A percentile compares a stretch with the other conserved stretches of the same genome.
These are phyloP conservation scores for Kurtzmaniella quercitrusa DNA, from an alignment of 1,139 yeast genomes.

Conservation along the genomic window DNA sequence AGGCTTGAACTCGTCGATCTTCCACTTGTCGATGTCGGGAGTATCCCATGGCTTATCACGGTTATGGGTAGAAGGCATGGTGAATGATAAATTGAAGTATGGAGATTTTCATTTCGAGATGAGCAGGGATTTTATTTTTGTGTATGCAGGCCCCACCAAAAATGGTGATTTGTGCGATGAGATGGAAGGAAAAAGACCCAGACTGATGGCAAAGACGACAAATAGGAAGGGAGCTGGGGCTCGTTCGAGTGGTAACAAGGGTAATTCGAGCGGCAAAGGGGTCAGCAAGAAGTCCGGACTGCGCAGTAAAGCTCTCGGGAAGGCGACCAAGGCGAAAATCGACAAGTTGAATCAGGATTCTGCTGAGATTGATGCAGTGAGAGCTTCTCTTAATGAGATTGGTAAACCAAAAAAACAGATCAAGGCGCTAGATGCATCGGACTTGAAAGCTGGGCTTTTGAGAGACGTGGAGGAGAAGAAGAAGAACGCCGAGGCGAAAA, in stretches of 20 bases:
- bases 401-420: slow-evolving; percentile 13
- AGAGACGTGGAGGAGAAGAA: slow-evolving; percentile 34
- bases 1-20: slow-evolving; percentile 79
- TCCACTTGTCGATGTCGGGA: slow-evolving; percentile 93
- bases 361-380: slow-evolving; percentile 34
- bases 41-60: slow-evolving; percentile 98
- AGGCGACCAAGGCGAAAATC: slow-evolving; percentile 37
- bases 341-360: slow-evolving; percentile 39
- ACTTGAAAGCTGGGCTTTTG: slow-evolving; percentile 39
- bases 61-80: slow-evolving; percentile 88
- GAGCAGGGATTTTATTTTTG: not conserved
- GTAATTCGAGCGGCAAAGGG: slow-evolving; percentile 10
- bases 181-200: not conserved
- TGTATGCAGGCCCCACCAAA: too few relatives aligned
- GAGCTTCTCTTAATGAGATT: slow-evolving; percentile 16
- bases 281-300: slow-evolving; percentile 14
- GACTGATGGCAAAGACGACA: slow-evolving; percentile 1
- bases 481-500: slow-evolving; percentile 41
- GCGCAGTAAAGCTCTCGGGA: slow-evolving; percentile 20
- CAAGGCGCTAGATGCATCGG: slow-evolving; percentile 28
- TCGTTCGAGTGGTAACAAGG: slow-evolving; percentile 11
- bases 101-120: not conserved
- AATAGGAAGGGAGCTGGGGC: slow-evolving; percentile 4
- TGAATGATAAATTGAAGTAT: slow-evolving; percentile 5
- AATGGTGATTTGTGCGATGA: not conserved